Conservation (phyloP, 176 grass and related monocot genomes). For the Oropetium thomaeum region DNA sequence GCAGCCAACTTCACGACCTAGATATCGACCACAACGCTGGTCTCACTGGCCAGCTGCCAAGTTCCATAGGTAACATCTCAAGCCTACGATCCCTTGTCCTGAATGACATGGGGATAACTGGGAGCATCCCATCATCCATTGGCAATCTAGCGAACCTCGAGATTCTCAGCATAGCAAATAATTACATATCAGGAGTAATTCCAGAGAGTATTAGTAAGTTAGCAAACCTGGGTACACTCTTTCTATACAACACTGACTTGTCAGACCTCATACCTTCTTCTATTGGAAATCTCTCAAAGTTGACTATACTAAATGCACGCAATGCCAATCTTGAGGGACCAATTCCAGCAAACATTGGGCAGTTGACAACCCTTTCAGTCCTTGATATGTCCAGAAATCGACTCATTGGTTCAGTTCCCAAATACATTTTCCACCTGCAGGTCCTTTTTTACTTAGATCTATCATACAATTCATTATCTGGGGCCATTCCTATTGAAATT, state of each 20-base stretch:
- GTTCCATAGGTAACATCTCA: background rate
- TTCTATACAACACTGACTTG: background rate
- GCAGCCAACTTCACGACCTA: background rate
- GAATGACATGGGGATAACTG: background rate
- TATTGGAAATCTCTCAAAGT: background rate
- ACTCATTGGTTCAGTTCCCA: background rate
- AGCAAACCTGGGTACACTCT: background rate
- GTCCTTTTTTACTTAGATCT: background rate
- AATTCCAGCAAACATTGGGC: background rate
- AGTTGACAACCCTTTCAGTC: background rate
- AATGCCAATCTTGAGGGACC: background rate
- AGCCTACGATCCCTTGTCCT: background rate
- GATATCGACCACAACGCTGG: background rate
- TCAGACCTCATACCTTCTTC: constrained; percentile 4
- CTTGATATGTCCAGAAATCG: background rate
- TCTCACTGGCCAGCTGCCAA: constrained; percentile 13
- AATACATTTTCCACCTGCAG: background rate
- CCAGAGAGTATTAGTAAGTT: constrained; percentile 12
- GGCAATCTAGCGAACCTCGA: background rate
- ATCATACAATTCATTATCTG: background rate
- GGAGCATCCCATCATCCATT: background rate
- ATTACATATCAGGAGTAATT: background rate
- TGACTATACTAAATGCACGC: background rate
- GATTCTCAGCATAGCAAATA: background rate
- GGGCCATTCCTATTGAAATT: background rate